phyloP scores from a whole-genome alignment of 2,329 filamentous ascomycete species.

The Colletotrichum sublineola region DNA sequence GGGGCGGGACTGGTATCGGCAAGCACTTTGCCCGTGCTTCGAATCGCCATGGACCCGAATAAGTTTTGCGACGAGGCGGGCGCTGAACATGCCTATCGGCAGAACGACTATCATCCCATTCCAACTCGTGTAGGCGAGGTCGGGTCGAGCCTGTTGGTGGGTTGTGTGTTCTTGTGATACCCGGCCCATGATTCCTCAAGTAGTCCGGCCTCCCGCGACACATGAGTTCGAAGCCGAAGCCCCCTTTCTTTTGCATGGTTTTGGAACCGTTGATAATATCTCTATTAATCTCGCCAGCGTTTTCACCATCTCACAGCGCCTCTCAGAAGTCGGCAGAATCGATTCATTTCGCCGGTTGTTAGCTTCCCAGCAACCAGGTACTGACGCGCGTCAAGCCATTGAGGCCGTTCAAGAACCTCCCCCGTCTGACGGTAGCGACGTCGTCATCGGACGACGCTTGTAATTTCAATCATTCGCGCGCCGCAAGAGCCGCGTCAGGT shows the following conservation, averaged over 20 bases:
- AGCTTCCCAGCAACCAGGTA: background rate
- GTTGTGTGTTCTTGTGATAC: background rate
- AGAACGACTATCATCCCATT: background rate
- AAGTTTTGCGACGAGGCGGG: background rate
- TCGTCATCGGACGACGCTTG: background rate
- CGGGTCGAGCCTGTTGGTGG: background rate
- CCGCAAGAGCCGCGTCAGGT: constrained; percentile 25
- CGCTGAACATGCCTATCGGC: no score
- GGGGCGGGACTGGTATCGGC: background rate
- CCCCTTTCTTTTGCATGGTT: background rate
- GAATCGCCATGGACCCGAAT: background rate
- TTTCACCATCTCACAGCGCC: background rate
- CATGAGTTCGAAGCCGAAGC: background rate
- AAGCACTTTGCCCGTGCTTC: background rate
- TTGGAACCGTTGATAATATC: background rate
- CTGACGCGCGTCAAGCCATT: constrained; percentile 13
- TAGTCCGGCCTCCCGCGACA: background rate
- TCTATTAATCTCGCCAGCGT: background rate
- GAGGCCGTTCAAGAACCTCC: background rate
- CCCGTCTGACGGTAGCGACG: background rate
- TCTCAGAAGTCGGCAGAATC: background rate
- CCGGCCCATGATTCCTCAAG: background rate
- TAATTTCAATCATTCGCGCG: no score
- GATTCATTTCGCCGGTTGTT: background rate
- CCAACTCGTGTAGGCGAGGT: no score